phyloP scores from a whole-genome alignment of 108 stramenopile species.

The Skeletonema potamos region DNA sequence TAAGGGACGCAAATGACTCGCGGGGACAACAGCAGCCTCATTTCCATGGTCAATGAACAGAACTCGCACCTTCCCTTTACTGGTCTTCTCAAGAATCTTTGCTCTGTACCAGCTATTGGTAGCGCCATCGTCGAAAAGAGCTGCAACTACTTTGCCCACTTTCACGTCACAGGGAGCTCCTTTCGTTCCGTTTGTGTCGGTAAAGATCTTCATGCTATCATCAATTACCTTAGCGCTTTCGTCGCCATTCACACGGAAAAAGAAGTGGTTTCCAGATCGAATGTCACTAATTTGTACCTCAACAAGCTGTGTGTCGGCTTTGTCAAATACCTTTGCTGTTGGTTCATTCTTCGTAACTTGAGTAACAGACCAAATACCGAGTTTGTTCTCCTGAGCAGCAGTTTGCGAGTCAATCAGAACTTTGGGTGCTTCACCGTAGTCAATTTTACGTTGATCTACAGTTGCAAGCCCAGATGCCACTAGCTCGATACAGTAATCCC shows the following conservation, averaged over 20 bases:
- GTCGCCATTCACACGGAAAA: slow-evolving; percentile 78
- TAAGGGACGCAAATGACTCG: slow-evolving; percentile 84
- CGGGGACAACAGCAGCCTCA: slow-evolving; percentile 71
- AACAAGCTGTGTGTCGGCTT: slow-evolving; percentile 52
- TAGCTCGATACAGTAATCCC: slow-evolving; percentile 75
- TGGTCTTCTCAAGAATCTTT: slow-evolving; percentile 73
- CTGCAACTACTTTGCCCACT: slow-evolving; percentile 84
- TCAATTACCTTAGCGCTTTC: slow-evolving; percentile 76
- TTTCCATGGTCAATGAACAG: slow-evolving; percentile 98
- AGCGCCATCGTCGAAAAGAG: slow-evolving; percentile 94
- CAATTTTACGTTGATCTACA: slow-evolving; percentile 88
- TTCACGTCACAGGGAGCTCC: slow-evolving; percentile 85
- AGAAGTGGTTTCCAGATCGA: slow-evolving; percentile 89
- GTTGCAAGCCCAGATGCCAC: slow-evolving; percentile 81
- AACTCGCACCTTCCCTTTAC: slow-evolving; percentile 67
- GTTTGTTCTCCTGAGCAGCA: slow-evolving; percentile 70
- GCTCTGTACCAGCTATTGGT: slow-evolving; percentile 96
- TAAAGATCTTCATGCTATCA: slow-evolving; percentile 89
- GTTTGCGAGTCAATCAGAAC: slow-evolving; percentile 72
- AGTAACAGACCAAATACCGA: slow-evolving; percentile 81
- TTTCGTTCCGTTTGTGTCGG: slow-evolving; percentile 73
- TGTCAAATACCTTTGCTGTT: slow-evolving; percentile 47
- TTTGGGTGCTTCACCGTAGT: slow-evolving; percentile 84
- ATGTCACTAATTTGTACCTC: slow-evolving; percentile 89
- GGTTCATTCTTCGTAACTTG: slow-evolving; percentile 36